Evolutionary conservation across 2,329 filamentous ascomycete genomes (phyloP), one percentile per base, ranked within the genome.

Genomic region (Verticillium isaacii): DNA sequence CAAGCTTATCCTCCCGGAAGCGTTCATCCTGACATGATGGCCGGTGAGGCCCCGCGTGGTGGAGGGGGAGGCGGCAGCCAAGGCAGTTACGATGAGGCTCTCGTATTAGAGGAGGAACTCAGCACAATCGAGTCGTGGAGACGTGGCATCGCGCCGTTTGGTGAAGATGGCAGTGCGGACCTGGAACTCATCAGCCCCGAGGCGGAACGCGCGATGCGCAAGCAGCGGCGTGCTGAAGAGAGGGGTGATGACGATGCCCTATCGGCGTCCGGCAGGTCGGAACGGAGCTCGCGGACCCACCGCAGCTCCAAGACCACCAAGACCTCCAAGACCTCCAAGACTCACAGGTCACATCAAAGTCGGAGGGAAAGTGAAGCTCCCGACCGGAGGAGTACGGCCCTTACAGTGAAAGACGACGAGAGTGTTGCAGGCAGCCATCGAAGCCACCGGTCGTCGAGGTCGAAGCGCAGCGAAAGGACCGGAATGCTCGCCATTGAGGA

Each of bases 91-190:
- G 82, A 87, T 58, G 84, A 87, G 69, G 83, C 84, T 0, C 73
- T 86, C n/a, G 76, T 86, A 2, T 68, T 86, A 15, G 81, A 85
- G 62, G 82, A 86, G 63, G 83, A 86, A 66, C 72, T 87, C 23
- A 85, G 83, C 74, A 77, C 77, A 23, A 87, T 87, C 56, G 85
- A 87, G 70, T 77, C 75, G 0, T 87, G 85, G 85, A 77, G 83
- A 8, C 75, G 84, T n/a, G 85, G 84, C 32, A 85, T 86, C 65
- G 68, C 76, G 61, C 75, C 80, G 0, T 76, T 72, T 34, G 79
- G 77, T 58, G 80, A 78, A 32, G 78, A 78, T 45, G 80, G 79
- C 62, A 78, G 70, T 39, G 82, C 78, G 12, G 83, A 86, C 57
- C 68, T 82, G 29, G 84, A 87, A 71, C 77, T 86, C 63, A 86